These are phyloP conservation scores for Coemansia sp. DNA, from an alignment of 192 early-diverging fungal species.

Conservation along the genomic window DNA sequence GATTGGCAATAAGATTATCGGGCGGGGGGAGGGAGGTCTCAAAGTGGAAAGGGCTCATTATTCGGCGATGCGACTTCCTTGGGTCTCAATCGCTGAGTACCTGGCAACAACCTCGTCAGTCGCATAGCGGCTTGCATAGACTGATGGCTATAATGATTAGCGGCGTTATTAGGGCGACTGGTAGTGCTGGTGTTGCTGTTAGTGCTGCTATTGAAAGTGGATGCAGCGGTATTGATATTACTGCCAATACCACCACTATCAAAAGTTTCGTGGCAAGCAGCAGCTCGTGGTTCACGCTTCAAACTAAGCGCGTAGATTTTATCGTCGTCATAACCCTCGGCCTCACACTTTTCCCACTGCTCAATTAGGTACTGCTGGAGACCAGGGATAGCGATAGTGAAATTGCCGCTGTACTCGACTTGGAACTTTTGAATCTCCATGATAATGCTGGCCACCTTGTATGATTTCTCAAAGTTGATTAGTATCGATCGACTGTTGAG, in stretches of 20 bases:
- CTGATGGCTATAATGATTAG: slow-evolving; percentile 11
- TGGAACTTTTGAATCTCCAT: slow-evolving; percentile 79
- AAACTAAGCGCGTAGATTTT: slow-evolving; percentile 50
- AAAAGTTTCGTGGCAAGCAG: neutral
- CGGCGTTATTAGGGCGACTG: neutral
- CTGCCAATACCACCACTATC: neutral
- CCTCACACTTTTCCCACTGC: slow-evolving; percentile 43
- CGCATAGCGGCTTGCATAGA: slow-evolving; percentile 18
- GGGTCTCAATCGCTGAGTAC: slow-evolving; percentile 12
- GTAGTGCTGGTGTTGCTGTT: neutral
- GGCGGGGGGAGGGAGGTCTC: no score
- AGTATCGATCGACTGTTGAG: slow-evolving; percentile 51
- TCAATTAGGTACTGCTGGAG: slow-evolving; percentile 55
- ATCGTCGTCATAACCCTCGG: slow-evolving; percentile 48
- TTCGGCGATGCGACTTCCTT: neutral
- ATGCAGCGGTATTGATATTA: neutral
- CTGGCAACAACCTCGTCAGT: slow-evolving; percentile 25
- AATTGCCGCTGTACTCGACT: slow-evolving; percentile 65
- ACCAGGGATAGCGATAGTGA: slow-evolving; percentile 54
- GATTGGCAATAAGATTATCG: neutral
- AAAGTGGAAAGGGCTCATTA: neutral
- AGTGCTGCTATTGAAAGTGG: slow-evolving; percentile 2
- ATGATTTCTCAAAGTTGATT: slow-evolving; percentile 85
- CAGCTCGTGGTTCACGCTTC: slow-evolving; percentile 42
- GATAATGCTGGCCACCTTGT: slow-evolving; percentile 64